A percentile compares a stretch with the other conserved stretches of the same genome.
These are phyloP conservation scores for Cytospora piceae DNA, from an alignment of 2,329 filamentous ascomycete genomes.

Conservation along the genomic window DNA sequence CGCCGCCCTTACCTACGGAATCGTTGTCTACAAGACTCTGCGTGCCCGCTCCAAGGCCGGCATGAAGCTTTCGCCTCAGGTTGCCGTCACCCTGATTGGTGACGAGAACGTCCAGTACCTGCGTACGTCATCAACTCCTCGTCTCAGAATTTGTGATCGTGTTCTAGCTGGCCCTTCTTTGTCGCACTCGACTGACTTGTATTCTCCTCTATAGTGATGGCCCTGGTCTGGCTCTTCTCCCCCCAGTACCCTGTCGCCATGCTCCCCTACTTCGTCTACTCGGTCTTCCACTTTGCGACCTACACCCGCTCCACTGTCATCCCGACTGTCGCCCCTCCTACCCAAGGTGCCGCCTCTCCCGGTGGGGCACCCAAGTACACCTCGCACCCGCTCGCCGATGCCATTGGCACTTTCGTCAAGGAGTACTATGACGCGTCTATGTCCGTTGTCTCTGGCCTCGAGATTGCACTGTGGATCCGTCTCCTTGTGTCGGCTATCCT, in stretches of 20 bases:
- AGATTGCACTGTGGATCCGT: conserved; percentile 86
- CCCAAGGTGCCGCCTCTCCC: conserved; percentile 56
- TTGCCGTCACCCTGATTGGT: conserved; percentile 67
- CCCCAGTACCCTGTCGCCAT: conserved; percentile 89
- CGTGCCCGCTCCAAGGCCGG: conserved; percentile 80
- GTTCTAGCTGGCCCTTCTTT: neutral
- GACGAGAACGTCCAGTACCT: conserved; percentile 99
- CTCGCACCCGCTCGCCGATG: conserved; percentile 70
- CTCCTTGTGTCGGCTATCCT: conserved; percentile 79
- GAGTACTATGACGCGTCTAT: conserved; percentile 97
- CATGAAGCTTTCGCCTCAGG: conserved; percentile 59
- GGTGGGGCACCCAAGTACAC: conserved; percentile 59
- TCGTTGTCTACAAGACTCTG: conserved; percentile 98
- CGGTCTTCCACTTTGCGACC: conserved; percentile 96
- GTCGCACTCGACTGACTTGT: conserved; percentile 29
- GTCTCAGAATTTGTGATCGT: neutral
- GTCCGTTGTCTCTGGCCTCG: conserved; percentile 86
- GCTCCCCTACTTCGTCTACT: conserved; percentile 95
- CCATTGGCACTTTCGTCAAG: conserved; percentile 93
- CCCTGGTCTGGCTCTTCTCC: conserved; percentile 90
- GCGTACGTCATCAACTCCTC: conserved; percentile 59
- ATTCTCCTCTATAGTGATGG: conserved; percentile 68
- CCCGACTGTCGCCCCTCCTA: conserved; percentile 77
- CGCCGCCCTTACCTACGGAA: conserved; percentile 91
- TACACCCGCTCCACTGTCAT: conserved; percentile 94